Conservation (phyloP, 1,139 yeast genomes). For the Protomyces inouyei region DNA sequence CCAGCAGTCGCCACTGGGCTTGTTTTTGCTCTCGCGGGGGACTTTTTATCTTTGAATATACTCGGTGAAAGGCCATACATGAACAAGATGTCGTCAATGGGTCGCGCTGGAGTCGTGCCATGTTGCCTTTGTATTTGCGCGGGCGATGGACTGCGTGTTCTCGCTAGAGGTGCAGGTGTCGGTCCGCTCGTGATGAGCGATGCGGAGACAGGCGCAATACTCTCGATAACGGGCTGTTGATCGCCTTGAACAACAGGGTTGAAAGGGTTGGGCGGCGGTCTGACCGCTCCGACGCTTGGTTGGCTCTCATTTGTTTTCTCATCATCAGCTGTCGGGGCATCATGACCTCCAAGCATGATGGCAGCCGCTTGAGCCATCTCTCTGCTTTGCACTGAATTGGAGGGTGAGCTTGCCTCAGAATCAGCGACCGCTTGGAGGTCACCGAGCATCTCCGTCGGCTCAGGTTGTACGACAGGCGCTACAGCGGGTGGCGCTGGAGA, state of each 20-base stretch:
- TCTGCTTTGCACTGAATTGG: neutral
- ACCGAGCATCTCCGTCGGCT: neutral
- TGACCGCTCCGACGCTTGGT: too few species aligned
- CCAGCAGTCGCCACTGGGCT: neutral
- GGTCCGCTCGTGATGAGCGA: neutral
- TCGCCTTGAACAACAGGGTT: neutral
- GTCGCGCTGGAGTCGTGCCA: constrained; percentile 5
- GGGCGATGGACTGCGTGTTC: neutral
- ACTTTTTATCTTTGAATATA: neutral
- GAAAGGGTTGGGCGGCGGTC: neutral
- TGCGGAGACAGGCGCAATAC: neutral
- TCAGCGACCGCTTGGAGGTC: neutral
- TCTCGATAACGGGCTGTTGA: too few species aligned
- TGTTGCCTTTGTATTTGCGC: neutral
- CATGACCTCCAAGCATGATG: neutral
- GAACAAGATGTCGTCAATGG: constrained; percentile 3
- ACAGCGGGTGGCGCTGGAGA: neutral
- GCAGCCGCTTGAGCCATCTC: neutral
- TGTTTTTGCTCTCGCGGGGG: neutral
- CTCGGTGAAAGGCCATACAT: neutral
- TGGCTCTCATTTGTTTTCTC: neutral
- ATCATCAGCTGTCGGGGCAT: neutral
- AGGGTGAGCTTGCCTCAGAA: neutral
- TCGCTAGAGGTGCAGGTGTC: neutral
- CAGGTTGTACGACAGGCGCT: neutral